Base-by-base conservation (phyloP, 1,284 basidiomycete genomes). In the Mrakiaceae sp. region DNA sequence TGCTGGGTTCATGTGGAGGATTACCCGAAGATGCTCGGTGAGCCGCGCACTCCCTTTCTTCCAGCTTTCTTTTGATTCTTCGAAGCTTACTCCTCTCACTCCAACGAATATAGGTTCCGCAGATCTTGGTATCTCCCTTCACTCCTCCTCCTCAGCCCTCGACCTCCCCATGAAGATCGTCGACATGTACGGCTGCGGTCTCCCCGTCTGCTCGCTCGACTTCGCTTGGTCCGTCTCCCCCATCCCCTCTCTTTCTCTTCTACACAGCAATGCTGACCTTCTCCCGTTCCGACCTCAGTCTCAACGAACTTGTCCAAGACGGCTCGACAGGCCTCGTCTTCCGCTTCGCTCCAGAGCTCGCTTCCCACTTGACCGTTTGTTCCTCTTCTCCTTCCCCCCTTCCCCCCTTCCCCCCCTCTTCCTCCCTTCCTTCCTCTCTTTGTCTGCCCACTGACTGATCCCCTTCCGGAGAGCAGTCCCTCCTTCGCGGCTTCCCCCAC, bases 91-190 rank as follows among this genome's bases (percentile, higher is more conserved):
- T 71, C 63, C 68, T 70, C 43, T 27, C 51, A 14, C 68, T 14
- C 8, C 39, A 27, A 27, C 27, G 27, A 27, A 27, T 27, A 42
- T 67, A 90, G 90, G 95, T 43, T 88, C 88, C 4, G 91, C 93
- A 3, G 93, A 98, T 75, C 71, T 99, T 16, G 96, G 96, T 0
- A 82, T 98, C 58, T 91, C 86, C 65, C 78, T 99, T 64, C 96
- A 99, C 75, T 84, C 86, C 14, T 92, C 89, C 73, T 93, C 90
- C 0, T 95, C 90, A 0, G 88, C 84, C 0, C 78, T 95, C 56
- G 96, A 99, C 75, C 79, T 99, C 62, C 96, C 96, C 2, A 99
- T 99, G 96, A 99, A 99, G 76, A 87, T 99, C 8, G 94, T 99
- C 2, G 96, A 99, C 75, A 98, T 98, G 96, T 96, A 98, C 76